phyloP scores from a whole-genome alignment of 2,329 filamentous ascomycete species.

The Coniochaeta prunicola region DNA sequence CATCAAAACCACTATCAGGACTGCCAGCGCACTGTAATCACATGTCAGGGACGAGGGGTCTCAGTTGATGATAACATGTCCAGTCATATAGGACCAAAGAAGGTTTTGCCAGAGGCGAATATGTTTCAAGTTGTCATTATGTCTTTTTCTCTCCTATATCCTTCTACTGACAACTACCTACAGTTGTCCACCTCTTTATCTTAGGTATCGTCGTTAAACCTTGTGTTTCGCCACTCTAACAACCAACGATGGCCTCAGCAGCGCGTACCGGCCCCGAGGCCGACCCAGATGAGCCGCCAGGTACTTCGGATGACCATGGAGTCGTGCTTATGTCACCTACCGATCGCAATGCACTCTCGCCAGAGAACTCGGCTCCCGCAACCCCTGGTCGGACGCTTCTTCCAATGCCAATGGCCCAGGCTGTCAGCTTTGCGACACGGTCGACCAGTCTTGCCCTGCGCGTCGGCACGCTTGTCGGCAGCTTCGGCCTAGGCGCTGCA shows the following conservation, averaged over 20 bases:
- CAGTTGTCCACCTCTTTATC: not conserved
- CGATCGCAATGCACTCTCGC: not conserved
- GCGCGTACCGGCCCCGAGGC: not conserved
- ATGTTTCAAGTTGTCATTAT: not conserved
- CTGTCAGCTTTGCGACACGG: conserved; percentile 52
- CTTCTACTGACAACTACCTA: not conserved
- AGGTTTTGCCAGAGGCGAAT: not conserved
- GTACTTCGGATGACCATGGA: not conserved
- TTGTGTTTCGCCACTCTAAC: not conserved
- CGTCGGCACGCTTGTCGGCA: conserved; percentile 42
- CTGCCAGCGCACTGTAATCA: not conserved
- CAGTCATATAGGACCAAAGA: not conserved
- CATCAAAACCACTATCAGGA: not conserved
- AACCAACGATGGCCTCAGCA: not conserved
- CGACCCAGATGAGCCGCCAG: not conserved
- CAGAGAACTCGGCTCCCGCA: not conserved
- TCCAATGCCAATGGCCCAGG: conserved; percentile 48
- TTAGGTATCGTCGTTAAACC: not conserved
- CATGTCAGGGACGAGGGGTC: not conserved
- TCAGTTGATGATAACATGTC: not conserved
- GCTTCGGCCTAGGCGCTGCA: conserved; percentile 44
- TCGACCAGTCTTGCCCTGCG: conserved; percentile 52
- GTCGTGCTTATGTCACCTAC: not conserved
- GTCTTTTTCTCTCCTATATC: not conserved
- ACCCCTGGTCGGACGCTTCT: conserved; percentile 30